Evolutionary conservation across 2,329 filamentous ascomycete genomes (phyloP).

Genomic region (Colletotrichum filicis): DNA sequence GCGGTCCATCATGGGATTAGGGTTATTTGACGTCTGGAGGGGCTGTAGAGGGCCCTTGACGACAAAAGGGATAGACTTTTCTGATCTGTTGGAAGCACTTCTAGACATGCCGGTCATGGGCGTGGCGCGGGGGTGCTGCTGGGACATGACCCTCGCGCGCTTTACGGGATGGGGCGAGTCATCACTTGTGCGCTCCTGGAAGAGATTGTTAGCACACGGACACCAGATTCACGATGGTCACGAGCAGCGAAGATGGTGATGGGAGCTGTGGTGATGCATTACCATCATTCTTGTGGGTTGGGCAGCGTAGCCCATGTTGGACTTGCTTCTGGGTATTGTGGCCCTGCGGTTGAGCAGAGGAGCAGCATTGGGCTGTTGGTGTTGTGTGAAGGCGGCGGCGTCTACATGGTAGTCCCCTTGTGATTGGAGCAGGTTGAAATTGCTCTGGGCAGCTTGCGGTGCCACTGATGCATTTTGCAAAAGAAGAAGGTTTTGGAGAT

Average conservation of each 20-base stretch:
- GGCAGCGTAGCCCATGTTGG: constrained; percentile 32
- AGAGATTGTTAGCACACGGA: constrained; percentile 25
- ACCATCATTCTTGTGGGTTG: constrained; percentile 31
- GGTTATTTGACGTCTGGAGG: constrained; percentile 38
- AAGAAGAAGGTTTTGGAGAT: constrained; percentile 22
- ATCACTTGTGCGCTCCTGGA: constrained; percentile 40
- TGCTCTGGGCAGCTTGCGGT: constrained; percentile 11
- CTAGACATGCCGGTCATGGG: constrained; percentile 42
- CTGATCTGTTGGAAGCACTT: constrained; percentile 54
- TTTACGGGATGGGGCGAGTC: constrained; percentile 43
- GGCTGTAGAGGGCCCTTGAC: constrained; percentile 48
- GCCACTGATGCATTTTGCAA: constrained; percentile 15
- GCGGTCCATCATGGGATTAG: constrained; percentile 41
- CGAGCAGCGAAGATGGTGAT: neutral
- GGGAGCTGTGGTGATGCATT: constrained; percentile 4
- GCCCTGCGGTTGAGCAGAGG: constrained; percentile 12
- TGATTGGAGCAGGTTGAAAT: constrained; percentile 12
- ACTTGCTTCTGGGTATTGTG: constrained; percentile 35
- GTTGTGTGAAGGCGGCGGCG: constrained; percentile 15
- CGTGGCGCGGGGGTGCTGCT: constrained; percentile 39
- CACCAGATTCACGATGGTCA: neutral
- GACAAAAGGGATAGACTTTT: constrained; percentile 52
- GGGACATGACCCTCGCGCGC: constrained; percentile 48
- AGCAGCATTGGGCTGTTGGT: constrained; percentile 22
- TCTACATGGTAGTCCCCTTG: constrained; percentile 32